Base-by-base conservation (phyloP, 805 yeast species). In the Myxozyma vanderwaltii region DNA sequence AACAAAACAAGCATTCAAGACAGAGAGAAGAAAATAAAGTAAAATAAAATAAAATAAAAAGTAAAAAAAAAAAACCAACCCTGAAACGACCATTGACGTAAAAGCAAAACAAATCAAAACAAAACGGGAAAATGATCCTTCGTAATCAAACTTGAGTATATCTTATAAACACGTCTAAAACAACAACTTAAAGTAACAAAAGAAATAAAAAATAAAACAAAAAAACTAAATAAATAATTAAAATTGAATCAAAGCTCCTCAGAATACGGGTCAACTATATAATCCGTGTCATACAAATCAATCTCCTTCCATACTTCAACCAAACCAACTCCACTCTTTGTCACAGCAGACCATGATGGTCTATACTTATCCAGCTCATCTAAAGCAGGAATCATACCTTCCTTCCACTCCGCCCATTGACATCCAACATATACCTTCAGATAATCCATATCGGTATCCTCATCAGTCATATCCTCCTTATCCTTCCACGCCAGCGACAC, bases 401-500 rank as follows among this genome's bases (percentile, higher is more conserved):
- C 71, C 36, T 83, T 84, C 70, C 83, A 82, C 64, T 90, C 95
- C 7, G 89, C 88, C 91, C 92, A 91, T 68, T 76, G 83, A 70
- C 97, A 91, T 24, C 81, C 77, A 7, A 90, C 79, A 6, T 75
- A 71, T 1, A 90, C 79, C 7, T 84, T 86, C 51, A 89, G 72
- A 57, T 75, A 70, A 67, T 39, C 36, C 38, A 19, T 46, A 13
- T 50, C 58, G 2, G 58, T 54, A 10, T 72, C 72, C 29, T 62
- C 71, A 36, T 70, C 73, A 15, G 69, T 55, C 15, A 71, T 71
- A 35, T 62, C 71, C 36, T 71, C 74, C n/a, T 69, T 71, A 5
- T 64, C 63, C 33, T 49, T 60, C 51, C 56, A 56, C 56, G 46
- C 45, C 46, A 63, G 46, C 23, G 64, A 61, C 19, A 63, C 63